These are phyloP conservation scores for Suhomyces anneliseae DNA, from an alignment of 1,139 yeast genomes.

Conservation along the genomic window DNA sequence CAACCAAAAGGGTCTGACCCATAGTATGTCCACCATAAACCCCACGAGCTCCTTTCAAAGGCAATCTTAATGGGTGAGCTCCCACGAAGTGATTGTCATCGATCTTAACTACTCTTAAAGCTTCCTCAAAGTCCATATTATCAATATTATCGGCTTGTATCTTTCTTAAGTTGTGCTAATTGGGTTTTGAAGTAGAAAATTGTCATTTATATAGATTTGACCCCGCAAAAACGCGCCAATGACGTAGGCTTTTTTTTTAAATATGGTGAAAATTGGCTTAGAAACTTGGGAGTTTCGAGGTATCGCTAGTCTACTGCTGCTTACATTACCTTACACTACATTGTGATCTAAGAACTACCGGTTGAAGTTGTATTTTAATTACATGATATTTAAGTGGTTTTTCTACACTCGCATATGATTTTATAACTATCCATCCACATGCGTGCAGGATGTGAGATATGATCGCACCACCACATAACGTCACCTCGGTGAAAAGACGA, in stretches of 20 bases:
- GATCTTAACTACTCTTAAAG: constrained; percentile 33
- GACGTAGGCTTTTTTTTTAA: not conserved
- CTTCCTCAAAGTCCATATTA: constrained; percentile 36
- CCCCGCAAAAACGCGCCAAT: not conserved
- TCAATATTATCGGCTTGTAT: not conserved
- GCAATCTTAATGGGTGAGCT: constrained; percentile 38
- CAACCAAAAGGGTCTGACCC: constrained; percentile 71
- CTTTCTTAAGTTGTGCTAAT: no score
- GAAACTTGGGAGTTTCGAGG: no score
- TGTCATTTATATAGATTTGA: not conserved
- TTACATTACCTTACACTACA: no score
- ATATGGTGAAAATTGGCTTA: not conserved
- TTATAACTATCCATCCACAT: not conserved
- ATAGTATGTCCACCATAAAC: constrained; percentile 80
- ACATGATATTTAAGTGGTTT: no score
- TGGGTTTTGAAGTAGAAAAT: not conserved
- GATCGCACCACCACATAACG: not conserved
- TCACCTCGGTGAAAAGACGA: not conserved
- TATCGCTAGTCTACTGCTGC: no score
- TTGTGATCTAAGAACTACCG: no score
- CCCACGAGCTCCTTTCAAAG: constrained; percentile 59
- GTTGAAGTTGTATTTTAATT: no score
- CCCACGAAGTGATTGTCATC: constrained; percentile 35
- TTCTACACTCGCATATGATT: not conserved
- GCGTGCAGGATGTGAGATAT: not conserved